A percentile compares a stretch with the other conserved stretches of the same genome.
These are phyloP conservation scores for Podaxis pistillaris DNA, from an alignment of 768 basidiomycete species.

Conservation along the genomic window DNA sequence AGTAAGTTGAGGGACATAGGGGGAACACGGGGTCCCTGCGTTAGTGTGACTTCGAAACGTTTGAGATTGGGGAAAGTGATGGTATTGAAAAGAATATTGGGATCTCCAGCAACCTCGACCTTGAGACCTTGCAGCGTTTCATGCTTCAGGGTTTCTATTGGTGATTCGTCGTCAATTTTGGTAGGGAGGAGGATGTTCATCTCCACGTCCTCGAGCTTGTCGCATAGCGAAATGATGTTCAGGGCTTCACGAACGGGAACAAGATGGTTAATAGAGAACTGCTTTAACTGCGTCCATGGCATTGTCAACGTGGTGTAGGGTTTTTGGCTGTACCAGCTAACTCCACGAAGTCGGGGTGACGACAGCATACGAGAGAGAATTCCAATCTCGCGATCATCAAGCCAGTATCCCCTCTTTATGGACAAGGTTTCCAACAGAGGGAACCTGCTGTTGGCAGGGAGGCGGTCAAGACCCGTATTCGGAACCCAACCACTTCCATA, in stretches of 20 bases:
- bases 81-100: slow-evolving; percentile 21
- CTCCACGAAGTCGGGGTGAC: slow-evolving; percentile 24
- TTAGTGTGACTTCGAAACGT: slow-evolving; percentile 20
- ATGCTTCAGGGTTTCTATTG: slow-evolving; percentile 15
- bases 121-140: slow-evolving; percentile 22
- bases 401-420: slow-evolving; percentile 23
- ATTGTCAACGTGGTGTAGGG: slow-evolving; percentile 20
- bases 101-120: slow-evolving; percentile 21
- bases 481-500: slow-evolving; percentile 22
- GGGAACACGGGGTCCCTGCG: slow-evolving; percentile 14
- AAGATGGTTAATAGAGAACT: slow-evolving; percentile 23
- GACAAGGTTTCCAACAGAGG: slow-evolving; percentile 25
- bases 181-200: slow-evolving; percentile 13
- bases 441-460: slow-evolving; percentile 19
- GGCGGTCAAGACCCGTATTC: slow-evolving; percentile 14
- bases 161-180: slow-evolving; percentile 11
- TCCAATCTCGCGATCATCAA: slow-evolving; percentile 15
- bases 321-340: slow-evolving; percentile 22
- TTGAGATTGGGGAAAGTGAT: slow-evolving; percentile 25
- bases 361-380: slow-evolving; percentile 22
- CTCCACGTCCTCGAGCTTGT: slow-evolving; percentile 13
- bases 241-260: slow-evolving; percentile 21
- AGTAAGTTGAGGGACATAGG: slow-evolving; percentile 9
- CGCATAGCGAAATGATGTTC: slow-evolving; percentile 18
- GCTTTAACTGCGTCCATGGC: slow-evolving; percentile 27